Base-by-base conservation (phyloP, 192 early-diverging fungal species). In the Coemansia sp. region DNA sequence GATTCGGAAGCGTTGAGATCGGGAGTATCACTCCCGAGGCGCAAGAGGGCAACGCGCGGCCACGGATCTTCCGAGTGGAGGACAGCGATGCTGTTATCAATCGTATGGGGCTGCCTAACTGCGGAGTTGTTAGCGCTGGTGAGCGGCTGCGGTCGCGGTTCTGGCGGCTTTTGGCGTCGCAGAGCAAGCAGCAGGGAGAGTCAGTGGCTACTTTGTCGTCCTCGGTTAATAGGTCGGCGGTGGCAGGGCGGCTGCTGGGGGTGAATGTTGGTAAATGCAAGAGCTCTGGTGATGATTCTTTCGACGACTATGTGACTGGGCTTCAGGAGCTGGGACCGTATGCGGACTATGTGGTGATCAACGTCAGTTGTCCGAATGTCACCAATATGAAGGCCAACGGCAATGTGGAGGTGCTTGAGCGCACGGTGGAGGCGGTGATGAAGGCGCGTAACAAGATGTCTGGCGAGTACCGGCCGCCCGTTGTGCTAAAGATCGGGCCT, bases 241-340 rank as follows among this genome's bases (percentile, higher is more conserved):
- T 52, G 50, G 68, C 78, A 4, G 84, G 82, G 44, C 84, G 84
- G 42, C 65, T 96, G 35, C 75, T 97, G 59, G 95, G 94, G 14
- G 84, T 97, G 52, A 97, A 97, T 73, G 74, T 97, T 67, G 92
- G 94, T 60, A 95, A 95, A 78, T 95, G 93, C 88, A 95, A 96
- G 85, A 67, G 82, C 7, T 90, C 90, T 19, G 69, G 86, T 4
- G 81, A 73, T 1, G 90, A 93, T 40, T 87, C 87, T 32, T 85
- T 88, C 52, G 82, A 85, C 11, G 95, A 97, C 78, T 97, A 94
- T 74, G 87, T 94, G n/a, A 70, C 82, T 21, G 95, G 95, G 11
- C 80, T 97, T 17, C 67, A 84, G 63, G 72, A 46, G 49, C 80
- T 97, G 21, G 95, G 93, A 47, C 73, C 86, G 5, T 91, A 86